Percentiles rank a stretch among this genome's conserved stretches.
These are phyloP conservation scores for Mycena floridula DNA, from an alignment of 768 basidiomycete species.

Conservation along the genomic window DNA sequence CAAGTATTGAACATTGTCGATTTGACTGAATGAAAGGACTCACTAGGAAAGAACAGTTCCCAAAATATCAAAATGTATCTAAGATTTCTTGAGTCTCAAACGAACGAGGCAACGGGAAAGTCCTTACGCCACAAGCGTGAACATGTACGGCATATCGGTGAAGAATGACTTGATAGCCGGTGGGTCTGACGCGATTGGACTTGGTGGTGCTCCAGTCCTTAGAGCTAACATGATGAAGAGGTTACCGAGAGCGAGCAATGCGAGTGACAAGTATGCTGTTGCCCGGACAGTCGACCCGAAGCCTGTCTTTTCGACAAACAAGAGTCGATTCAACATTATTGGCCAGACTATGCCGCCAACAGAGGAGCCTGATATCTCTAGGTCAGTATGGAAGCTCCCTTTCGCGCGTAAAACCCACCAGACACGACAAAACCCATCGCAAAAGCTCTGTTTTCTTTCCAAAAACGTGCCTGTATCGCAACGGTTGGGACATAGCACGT, in stretches of 20 bases:
- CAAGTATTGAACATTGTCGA: neutral
- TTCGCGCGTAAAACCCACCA: neutral
- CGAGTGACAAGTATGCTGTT: neutral
- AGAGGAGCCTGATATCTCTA: neutral
- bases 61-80: neutral
- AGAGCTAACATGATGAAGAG: neutral
- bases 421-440: neutral
- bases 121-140: neutral
- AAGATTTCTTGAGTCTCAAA: neutral
- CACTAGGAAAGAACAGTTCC: neutral
- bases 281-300: neutral
- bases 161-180: neutral
- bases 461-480: neutral
- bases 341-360: neutral
- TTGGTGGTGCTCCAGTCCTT: neutral
- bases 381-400: neutral
- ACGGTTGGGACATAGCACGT: neutral
- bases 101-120: neutral
- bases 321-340: neutral
- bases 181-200: neutral
- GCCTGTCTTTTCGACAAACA: neutral
- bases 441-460: neutral
- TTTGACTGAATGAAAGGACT: neutral
- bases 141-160: neutral
- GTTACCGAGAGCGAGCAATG: neutral